Evolutionary conservation across 805 yeast species (phyloP), one percentile per base, ranked within the genome.

Genomic region (Wickerhamiella nectarea): DNA sequence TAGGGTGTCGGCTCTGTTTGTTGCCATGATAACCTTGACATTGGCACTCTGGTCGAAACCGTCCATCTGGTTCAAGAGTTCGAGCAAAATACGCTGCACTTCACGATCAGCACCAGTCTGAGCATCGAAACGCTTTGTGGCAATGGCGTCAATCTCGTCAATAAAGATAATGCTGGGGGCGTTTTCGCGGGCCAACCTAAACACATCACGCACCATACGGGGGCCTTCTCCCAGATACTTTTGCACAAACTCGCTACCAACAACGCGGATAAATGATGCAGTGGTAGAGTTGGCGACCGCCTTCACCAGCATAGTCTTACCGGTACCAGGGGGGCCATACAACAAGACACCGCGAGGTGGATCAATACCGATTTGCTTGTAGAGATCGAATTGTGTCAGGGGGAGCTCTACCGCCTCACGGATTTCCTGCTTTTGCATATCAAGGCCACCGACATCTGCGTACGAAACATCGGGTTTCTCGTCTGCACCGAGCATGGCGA

Each of bases 281-380:
- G 94, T 83, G 3, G 97, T 80, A 46, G 89, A 78, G 65, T 91
- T 89, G 10, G 99, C 99, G 38, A 91, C 99, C 0, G 99, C 98
- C 64, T 91, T 91, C 39, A 91, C 99, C 60, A 91, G 73, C 97
- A 91, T 87, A 18, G 99, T 91, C 64, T 91, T 91, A 57, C 99
- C 99, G 1, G 98, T 91, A 61, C 99, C 99, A 38, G 99, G 99
- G 9, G 98, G 97, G n/a, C 99, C 99, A 64, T 91, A 91, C 48
- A 91, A 69, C 53, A 91, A 66, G 24, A 91, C 98, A 56, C 99
- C 99, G 53, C 97, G 78, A 50, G 99, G 99, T 15, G 98, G 98
- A 57, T 91, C 97, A 52, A 91, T 87, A 66, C 99, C 99, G 58
- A 91, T 91, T 65, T 91, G 97, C 58, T 84, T 81, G 66, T 91